Base-by-base conservation (phyloP, 2,329 filamentous ascomycete genomes). In the Sporothrix phasma region DNA sequence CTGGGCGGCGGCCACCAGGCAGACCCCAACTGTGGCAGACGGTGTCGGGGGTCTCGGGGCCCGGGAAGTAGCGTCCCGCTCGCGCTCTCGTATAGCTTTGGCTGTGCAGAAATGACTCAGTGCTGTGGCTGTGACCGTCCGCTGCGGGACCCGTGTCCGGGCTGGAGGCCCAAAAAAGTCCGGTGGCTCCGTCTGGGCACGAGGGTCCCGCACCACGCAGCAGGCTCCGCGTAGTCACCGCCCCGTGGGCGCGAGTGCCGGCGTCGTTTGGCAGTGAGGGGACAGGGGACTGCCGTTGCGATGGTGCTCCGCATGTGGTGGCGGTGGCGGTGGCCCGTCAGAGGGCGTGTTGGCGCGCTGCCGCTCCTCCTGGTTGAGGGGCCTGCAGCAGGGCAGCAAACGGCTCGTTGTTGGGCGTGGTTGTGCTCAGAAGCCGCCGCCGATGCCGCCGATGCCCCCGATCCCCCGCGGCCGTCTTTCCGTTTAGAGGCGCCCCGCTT, bases 241-340 rank as follows among this genome's bases (percentile, higher is more conserved):
- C 75, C 80, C 39, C 76, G 74, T 13, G 78, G 75, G 59, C 83
- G 81, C 49, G 79, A 74, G n/a, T 15, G 84, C 81, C 10, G 91
- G 90, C 2, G 91, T 96, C 5, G 85, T 86, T n/a, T 7, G 91
- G 91, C 5, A 96, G 78, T 1, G 92, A 94, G 0, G 92, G 95
- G 73, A 96, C n/a, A n/a, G n/a, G 79, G 51, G 90, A 94, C 73
- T 95, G 90, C 34, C 84, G 65, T 88, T 89, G 69, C 91, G 85
- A 19, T 82, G 84, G 73, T 96, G 91, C 64, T 84, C 77, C 65
- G 73, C 80, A 71, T 78, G 81, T 73, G 75, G 81, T 66, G 74
- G 78, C 29, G 73, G 77, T 67, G 73, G 76, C 76, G 81, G 73
- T 75, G 75, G 37, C 74, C 73, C 5, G 77, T 72, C 26, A 80